Evolutionary conservation across 2,329 filamentous ascomycete genomes (phyloP).

Genomic region (Aurifilum marmelostoma): DNA sequence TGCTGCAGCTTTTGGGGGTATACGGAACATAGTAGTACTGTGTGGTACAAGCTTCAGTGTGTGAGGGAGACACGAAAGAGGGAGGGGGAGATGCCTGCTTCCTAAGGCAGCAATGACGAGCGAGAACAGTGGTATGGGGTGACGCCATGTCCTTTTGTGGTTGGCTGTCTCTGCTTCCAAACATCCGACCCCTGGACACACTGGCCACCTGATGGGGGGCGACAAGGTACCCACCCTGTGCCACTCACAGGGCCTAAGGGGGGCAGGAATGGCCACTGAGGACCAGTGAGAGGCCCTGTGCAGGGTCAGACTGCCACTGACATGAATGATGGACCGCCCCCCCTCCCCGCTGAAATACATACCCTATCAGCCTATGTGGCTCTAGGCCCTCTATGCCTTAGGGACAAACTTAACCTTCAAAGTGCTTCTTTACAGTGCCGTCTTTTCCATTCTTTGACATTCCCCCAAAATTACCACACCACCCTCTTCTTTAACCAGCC

Average conservation of each 20-base stretch:
- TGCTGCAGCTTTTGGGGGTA: no score
- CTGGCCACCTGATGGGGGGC: not conserved
- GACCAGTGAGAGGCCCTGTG: not conserved
- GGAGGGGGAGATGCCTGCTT: not conserved
- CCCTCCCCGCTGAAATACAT: not conserved
- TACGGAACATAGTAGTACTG: no score
- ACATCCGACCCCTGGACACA: slow-evolving; percentile 6
- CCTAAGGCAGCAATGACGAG: slow-evolving; percentile 13
- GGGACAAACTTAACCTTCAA: not conserved
- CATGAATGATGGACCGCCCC: not conserved
- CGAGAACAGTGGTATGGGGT: not conserved
- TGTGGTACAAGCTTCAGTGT: no score
- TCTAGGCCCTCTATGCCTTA: not conserved
- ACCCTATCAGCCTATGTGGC: not conserved
- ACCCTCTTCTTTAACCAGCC: not conserved
- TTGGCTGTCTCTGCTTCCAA: slow-evolving; percentile 15
- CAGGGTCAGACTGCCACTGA: not conserved
- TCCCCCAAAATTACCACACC: not conserved
- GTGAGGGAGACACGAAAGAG: not conserved
- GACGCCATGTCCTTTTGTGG: slow-evolving; percentile 6
- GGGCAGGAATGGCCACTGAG: not conserved
- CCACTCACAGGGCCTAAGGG: not conserved
- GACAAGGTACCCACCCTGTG: not conserved
- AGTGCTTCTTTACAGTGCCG: not conserved
- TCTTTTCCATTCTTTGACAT: slow-evolving; percentile 2